Conservation (phyloP, 495 filamentous ascomycete genomes). For the Hyaloscypha bicolor region DNA sequence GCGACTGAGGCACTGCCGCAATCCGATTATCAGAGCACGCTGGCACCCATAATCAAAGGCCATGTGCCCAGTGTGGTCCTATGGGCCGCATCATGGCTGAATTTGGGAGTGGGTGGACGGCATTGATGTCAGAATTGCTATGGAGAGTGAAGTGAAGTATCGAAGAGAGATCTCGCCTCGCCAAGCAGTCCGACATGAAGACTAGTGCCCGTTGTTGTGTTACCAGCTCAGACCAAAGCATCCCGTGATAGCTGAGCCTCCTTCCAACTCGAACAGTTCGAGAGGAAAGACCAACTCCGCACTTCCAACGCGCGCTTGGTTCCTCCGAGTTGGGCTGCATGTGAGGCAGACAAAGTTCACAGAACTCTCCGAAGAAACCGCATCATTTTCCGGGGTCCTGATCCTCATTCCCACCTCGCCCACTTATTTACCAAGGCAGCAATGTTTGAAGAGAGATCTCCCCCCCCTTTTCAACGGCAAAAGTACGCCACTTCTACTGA, state of each 20-base stretch:
- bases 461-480: neutral
- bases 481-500: neutral
- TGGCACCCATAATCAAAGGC: neutral
- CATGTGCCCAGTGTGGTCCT: neutral
- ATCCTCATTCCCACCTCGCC: neutral
- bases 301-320: no score
- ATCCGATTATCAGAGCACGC: neutral
- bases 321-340: neutral
- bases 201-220: neutral
- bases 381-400: neutral
- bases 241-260: neutral
- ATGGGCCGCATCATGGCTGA: neutral
- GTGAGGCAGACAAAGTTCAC: neutral
- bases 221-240: neutral
- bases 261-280: no score
- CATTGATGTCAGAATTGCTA: neutral
- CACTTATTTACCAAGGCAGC: neutral
- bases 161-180: neutral
- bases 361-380: neutral
- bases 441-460: neutral
- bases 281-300: no score
- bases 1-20: neutral
- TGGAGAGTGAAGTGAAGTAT: neutral
- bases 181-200: neutral
- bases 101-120: neutral